Evolutionary conservation across 176 grass and related monocot genomes (phyloP).

Genomic region (Bromus sterilis): DNA sequence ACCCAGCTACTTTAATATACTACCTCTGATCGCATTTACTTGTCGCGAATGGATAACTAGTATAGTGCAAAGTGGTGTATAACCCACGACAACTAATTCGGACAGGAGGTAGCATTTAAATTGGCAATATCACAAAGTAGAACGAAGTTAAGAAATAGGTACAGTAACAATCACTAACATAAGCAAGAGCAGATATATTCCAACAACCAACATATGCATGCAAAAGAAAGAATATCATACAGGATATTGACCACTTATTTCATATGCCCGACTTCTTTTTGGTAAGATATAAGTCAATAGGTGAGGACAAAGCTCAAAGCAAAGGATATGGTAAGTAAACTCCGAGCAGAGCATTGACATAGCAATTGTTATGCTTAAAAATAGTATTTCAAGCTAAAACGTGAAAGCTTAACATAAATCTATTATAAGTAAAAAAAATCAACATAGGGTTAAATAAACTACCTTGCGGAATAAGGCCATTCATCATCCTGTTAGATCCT

Average conservation of each 20-base stretch:
- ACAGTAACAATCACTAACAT: background rate
- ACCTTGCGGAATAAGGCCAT: constrained; percentile 83
- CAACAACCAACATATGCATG: background rate
- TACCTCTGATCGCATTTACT: too few species aligned
- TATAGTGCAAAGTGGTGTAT: too few species aligned
- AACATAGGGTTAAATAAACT: background rate
- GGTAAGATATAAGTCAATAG: background rate
- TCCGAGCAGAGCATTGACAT: background rate
- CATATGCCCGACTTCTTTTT: background rate
- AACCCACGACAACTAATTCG: too few species aligned
- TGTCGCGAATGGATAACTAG: too few species aligned
- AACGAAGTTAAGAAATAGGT: background rate
- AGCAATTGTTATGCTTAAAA: background rate
- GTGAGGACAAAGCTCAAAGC: background rate
- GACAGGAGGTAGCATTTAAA: too few species aligned
- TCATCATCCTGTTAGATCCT: constrained; percentile 81
- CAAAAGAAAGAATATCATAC: background rate
- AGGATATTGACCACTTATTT: background rate
- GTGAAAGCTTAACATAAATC: background rate
- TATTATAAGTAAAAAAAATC: background rate
- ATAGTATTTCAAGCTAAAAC: background rate
- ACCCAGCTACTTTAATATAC: background rate
- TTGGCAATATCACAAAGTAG: background rate
- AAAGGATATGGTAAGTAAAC: background rate
- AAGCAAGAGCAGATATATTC: background rate